Conservation (phyloP, 164 flowering plant genomes). For the Macadamia integrifolia region DNA sequence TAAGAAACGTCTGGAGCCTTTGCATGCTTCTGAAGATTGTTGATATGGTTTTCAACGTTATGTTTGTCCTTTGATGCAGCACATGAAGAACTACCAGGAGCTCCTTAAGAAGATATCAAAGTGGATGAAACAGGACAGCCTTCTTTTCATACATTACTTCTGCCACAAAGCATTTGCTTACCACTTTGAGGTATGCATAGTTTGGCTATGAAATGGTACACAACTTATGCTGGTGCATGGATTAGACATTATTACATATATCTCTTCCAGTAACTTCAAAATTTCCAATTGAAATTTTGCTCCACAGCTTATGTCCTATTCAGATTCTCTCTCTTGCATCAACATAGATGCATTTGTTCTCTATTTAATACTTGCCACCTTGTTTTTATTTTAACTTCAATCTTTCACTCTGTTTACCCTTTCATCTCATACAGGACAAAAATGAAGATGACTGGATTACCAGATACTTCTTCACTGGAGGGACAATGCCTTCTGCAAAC, state of each 20-base stretch:
- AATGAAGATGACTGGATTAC: conserved; percentile 93
- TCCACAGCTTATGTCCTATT: not conserved
- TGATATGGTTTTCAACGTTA: conserved; percentile 1
- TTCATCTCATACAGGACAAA: conserved; percentile 37
- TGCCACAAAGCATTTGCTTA: conserved; percentile 91
- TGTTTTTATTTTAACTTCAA: no score
- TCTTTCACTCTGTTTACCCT: not conserved
- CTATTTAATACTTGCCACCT: no score
- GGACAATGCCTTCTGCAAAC: conserved; percentile 90
- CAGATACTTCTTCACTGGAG: conserved; percentile 80
- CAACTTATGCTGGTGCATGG: not conserved
- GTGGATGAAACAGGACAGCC: conserved; percentile 85
- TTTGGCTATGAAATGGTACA: not conserved
- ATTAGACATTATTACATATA: not conserved
- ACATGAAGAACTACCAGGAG: conserved; percentile 88
- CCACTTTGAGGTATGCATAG: conserved; percentile 72
- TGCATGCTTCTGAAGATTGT: not conserved
- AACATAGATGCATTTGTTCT: no score
- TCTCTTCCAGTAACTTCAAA: not conserved
- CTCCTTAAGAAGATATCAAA: conserved; percentile 85
- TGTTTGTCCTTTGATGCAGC: conserved; percentile 32
- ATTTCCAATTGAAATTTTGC: not conserved
- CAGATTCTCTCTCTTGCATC: no score
- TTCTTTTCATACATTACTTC: conserved; percentile 77
- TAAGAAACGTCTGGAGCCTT: conserved; percentile 9